Evolutionary conservation across 75 land plant genomes (phyloP).

Genomic region (Larix kaempferi): DNA sequence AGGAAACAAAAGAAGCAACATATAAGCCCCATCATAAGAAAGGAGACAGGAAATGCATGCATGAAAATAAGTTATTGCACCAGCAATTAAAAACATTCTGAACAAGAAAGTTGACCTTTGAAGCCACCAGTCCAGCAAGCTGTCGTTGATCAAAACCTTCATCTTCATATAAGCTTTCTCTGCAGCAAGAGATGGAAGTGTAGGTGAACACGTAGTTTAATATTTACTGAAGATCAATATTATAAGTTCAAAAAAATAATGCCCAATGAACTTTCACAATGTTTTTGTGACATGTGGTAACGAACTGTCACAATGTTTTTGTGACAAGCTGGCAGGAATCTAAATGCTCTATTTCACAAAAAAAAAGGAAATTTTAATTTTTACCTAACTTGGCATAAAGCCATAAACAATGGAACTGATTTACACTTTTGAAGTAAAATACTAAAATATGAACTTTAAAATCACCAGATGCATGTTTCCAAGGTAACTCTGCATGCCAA

Average conservation of each 20-base stretch:
- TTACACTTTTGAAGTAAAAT: neutral
- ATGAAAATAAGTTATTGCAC: neutral
- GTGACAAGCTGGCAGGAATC: neutral
- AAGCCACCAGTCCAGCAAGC: slow-evolving; percentile 45
- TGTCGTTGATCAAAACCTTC: slow-evolving; percentile 39
- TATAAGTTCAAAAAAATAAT: neutral
- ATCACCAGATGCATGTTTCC: neutral
- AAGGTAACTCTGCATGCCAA: neutral
- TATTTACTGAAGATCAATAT: neutral
- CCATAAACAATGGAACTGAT: neutral
- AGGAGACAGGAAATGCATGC: neutral
- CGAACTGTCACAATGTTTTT: neutral
- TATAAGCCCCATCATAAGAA: neutral
- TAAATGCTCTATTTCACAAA: neutral
- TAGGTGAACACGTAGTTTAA: neutral
- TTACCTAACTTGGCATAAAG: neutral
- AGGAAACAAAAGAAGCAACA: neutral
- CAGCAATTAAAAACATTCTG: neutral
- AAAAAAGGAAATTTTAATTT: neutral
- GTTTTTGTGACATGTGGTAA: neutral
- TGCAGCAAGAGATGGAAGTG: slow-evolving; percentile 6
- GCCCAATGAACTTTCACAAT: neutral
- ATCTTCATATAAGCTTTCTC: slow-evolving; percentile 48
- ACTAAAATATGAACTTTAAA: neutral
- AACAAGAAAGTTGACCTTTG: slow-evolving; percentile 23